Percentiles rank a stretch among this genome's conserved stretches.
Conservation (phyloP, 2,329 filamentous ascomycete genomes). For the Hypoxylon sp. region DNA sequence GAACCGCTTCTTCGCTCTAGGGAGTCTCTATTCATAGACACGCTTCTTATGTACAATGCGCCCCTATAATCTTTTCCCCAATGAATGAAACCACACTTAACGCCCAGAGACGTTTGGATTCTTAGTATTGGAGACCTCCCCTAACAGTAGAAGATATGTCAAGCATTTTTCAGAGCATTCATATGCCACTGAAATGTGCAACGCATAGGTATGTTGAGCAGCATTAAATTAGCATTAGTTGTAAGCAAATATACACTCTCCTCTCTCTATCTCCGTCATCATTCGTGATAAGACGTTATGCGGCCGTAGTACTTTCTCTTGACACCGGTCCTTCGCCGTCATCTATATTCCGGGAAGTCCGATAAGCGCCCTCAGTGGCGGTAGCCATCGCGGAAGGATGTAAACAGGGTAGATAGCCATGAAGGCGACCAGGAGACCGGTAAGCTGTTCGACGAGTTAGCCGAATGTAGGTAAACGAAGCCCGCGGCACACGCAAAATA, state of each 20-base stretch:
- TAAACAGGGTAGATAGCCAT: slow-evolving; percentile 59
- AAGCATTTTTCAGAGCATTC: slow-evolving; percentile 1
- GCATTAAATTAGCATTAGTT: slow-evolving; percentile 6
- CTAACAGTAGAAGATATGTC: slow-evolving; percentile 15
- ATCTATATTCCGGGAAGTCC: slow-evolving; percentile 60
- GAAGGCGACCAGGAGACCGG: slow-evolving; percentile 59
- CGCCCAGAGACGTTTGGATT: slow-evolving; percentile 23
- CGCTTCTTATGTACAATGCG: slow-evolving; percentile 15
- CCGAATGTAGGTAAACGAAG: not conserved
- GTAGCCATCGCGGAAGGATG: slow-evolving; percentile 59
- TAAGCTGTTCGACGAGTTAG: slow-evolving; percentile 53
- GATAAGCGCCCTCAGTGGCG: slow-evolving; percentile 54
- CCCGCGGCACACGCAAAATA: too few relatives aligned
- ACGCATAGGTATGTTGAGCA: not conserved
- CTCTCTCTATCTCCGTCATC: slow-evolving; percentile 9
- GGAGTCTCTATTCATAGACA: not conserved
- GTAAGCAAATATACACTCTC: slow-evolving; percentile 2
- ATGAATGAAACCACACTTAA: too few relatives aligned
- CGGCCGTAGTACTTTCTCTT: not conserved
- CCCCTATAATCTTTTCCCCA: too few relatives aligned
- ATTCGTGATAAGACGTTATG: slow-evolving; percentile 14
- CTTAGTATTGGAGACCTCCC: slow-evolving; percentile 15
- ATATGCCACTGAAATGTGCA: not conserved
- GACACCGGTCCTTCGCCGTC: not conserved
- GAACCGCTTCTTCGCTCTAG: not conserved